Conservation (phyloP, 148 eudicot genomes). For the Nyssa sinensis region DNA sequence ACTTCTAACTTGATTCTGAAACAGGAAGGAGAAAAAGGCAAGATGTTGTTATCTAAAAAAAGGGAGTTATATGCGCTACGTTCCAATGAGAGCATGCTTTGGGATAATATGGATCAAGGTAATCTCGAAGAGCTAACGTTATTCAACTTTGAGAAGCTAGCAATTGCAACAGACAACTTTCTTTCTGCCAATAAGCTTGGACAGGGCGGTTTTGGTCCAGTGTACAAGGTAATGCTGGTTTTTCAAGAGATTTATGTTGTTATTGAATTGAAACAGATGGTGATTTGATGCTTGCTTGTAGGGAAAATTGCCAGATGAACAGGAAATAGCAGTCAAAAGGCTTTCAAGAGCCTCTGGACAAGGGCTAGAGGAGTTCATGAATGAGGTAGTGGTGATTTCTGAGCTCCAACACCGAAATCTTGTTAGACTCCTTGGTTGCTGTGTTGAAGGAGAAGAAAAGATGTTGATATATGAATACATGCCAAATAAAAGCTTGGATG, state of each 20-base stretch:
- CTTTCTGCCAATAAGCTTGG: slow-evolving; percentile 24
- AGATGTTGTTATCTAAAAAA: neutral
- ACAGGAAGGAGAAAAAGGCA: neutral
- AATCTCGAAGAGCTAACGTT: slow-evolving; percentile 23
- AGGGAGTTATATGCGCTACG: neutral
- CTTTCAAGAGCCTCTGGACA: neutral
- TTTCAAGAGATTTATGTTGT: neutral
- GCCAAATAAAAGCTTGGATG: neutral
- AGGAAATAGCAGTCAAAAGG: neutral
- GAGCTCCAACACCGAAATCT: neutral
- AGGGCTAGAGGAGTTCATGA: neutral
- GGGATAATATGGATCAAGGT: neutral
- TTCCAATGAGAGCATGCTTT: neutral
- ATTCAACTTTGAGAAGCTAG: slow-evolving; percentile 16
- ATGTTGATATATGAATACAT: neutral
- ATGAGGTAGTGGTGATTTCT: neutral
- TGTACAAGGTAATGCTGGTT: slow-evolving; percentile 26
- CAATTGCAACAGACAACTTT: slow-evolving; percentile 30
- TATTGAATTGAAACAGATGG: too few relatives aligned
- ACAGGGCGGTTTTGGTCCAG: slow-evolving; percentile 40
- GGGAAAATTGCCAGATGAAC: neutral
- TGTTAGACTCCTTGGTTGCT: neutral
- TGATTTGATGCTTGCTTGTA: neutral
- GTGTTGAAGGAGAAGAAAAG: neutral
- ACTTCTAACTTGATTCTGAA: neutral